Conservation (phyloP, 106 monocot genomes). For the Dendrobium officinale region DNA sequence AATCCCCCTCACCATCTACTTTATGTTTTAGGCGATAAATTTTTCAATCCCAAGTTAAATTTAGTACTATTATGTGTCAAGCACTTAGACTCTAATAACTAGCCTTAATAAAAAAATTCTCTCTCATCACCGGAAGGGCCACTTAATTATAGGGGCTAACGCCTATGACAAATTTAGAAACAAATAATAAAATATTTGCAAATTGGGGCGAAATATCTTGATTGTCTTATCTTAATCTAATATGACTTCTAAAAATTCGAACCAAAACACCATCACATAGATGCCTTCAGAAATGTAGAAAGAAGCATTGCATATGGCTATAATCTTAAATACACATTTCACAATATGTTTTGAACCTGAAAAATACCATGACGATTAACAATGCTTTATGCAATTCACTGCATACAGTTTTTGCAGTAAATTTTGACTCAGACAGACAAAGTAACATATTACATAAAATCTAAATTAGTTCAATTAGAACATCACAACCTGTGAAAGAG, state of each 20-base stretch:
- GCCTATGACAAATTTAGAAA: too few species aligned
- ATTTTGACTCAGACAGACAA: background rate
- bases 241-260: background rate
- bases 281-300: background rate
- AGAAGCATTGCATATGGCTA: background rate
- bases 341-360: background rate
- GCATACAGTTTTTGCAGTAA: background rate
- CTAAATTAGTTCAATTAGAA: background rate
- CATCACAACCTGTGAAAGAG: constrained; percentile 8
- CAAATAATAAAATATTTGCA: too few species aligned
- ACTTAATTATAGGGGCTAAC: too few species aligned
- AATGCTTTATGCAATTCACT: background rate
- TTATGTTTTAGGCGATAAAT: too few species aligned
- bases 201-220: too few species aligned
- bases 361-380: background rate
- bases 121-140: too few species aligned
- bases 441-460: background rate
- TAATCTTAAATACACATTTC: background rate
- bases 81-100: too few species aligned
- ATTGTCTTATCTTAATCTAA: too few species aligned
- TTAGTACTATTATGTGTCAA: too few species aligned
- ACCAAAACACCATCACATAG: background rate
- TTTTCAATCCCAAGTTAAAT: too few species aligned
- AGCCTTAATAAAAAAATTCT: too few species aligned
- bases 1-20: too few species aligned